Evolutionary conservation across 306 rosid genomes (phyloP).

Genomic region (Quercus variabilis): DNA sequence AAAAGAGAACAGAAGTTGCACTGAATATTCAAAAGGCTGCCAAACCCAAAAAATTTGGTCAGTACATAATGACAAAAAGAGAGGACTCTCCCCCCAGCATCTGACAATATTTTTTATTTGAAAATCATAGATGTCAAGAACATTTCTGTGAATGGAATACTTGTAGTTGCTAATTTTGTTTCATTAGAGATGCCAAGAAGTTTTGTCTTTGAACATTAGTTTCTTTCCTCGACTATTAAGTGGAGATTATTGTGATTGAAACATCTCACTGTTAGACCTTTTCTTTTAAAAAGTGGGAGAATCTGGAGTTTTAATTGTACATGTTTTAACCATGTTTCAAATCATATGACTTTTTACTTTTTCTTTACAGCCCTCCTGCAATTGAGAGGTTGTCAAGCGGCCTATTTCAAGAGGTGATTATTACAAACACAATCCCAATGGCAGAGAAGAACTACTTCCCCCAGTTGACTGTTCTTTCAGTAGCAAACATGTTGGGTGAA

Average conservation of each 20-base stretch:
- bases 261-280: neutral
- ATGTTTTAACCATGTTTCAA: neutral
- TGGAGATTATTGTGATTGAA: neutral
- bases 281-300: neutral
- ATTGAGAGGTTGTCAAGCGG: slow-evolving; percentile 87
- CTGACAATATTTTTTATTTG: too few species aligned
- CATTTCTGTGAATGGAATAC: too few species aligned
- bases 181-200: too few species aligned
- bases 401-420: slow-evolving; percentile 87
- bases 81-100: too few species aligned
- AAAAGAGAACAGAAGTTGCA: too few species aligned
- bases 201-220: too few species aligned
- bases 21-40: too few species aligned
- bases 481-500: slow-evolving; percentile 91
- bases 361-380: slow-evolving; percentile 75
- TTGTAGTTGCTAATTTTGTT: too few species aligned
- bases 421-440: slow-evolving; percentile 83
- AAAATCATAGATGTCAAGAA: too few species aligned
- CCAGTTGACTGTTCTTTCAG: slow-evolving; percentile 87
- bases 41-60: too few species aligned
- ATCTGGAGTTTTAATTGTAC: neutral
- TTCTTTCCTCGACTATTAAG: neutral
- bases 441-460: slow-evolving; percentile 82
- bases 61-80: too few species aligned
- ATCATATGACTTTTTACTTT: neutral